phyloP scores from a whole-genome alignment of 352 stramenopile genomes.

The Phytophthora fragariae region DNA sequence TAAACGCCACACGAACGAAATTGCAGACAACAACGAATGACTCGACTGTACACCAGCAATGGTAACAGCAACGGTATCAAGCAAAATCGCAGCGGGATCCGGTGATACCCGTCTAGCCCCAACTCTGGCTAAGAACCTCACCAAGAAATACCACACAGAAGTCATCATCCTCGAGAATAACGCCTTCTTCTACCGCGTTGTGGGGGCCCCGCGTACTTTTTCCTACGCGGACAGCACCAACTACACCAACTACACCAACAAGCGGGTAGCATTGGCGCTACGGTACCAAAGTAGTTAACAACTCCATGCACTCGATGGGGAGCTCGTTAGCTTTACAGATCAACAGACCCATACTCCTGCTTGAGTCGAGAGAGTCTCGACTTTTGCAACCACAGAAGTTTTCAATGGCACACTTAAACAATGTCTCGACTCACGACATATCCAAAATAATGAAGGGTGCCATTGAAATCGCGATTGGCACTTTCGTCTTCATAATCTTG shows the following conservation, averaged over 20 bases:
- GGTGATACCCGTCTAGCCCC: slow-evolving; percentile 1
- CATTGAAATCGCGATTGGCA: too few species aligned
- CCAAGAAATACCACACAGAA: slow-evolving; percentile 33
- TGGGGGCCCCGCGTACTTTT: neutral
- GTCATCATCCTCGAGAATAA: slow-evolving; percentile 23
- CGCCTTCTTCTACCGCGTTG: neutral
- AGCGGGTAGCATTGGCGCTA: neutral
- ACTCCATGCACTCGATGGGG: too few species aligned
- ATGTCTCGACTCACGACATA: too few species aligned
- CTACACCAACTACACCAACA: neutral
- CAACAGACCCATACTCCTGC: too few species aligned
- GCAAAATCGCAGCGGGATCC: neutral
- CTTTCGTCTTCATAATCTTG: too few species aligned
- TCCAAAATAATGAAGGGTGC: too few species aligned
- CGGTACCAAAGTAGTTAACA: neutral
- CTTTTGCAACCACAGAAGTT: too few species aligned
- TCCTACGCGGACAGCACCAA: neutral
- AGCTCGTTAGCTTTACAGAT: too few species aligned
- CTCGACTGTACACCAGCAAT: too few species aligned
- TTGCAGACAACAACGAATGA: neutral
- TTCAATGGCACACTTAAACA: too few species aligned
- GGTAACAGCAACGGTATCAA: neutral
- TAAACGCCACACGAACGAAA: neutral
- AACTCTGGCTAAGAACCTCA: slow-evolving; percentile 24
- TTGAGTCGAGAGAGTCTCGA: too few species aligned